phyloP scores from a whole-genome alignment of 768 basidiomycete genomes.

The Lyophyllum semitale region DNA sequence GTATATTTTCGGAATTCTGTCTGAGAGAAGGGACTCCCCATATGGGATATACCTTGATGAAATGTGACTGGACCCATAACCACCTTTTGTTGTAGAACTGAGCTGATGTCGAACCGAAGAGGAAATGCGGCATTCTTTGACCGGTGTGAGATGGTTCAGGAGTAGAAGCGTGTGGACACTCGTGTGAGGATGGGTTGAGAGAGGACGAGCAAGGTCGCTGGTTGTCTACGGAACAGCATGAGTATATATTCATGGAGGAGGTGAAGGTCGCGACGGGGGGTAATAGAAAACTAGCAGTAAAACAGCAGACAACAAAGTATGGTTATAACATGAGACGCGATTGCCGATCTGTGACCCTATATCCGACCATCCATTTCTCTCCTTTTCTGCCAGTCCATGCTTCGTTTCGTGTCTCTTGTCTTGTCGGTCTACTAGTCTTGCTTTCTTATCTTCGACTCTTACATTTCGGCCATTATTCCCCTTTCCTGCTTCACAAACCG shows the following conservation, averaged over 20 bases:
- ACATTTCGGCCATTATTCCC: slow-evolving; percentile 31
- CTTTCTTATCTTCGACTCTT: slow-evolving; percentile 20
- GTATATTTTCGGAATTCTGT: neutral
- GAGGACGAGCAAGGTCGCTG: neutral
- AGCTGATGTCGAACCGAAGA: slow-evolving; percentile 11
- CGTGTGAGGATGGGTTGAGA: neutral
- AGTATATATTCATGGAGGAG: neutral
- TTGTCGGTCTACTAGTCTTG: slow-evolving; percentile 23
- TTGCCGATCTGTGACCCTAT: slow-evolving; percentile 12
- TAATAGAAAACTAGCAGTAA: neutral
- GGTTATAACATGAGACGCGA: slow-evolving; percentile 19
- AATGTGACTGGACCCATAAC: neutral
- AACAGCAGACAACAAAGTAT: slow-evolving; percentile 10
- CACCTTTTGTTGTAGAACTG: slow-evolving; percentile 1
- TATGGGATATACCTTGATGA: slow-evolving; percentile 1
- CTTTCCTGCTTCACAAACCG: slow-evolving; percentile 22
- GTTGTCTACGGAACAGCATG: neutral
- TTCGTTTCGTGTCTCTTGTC: slow-evolving; percentile 23
- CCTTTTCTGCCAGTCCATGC: slow-evolving; percentile 25
- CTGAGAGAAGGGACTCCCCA: no score
- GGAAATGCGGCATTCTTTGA: slow-evolving; percentile 22
- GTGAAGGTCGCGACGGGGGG: neutral
- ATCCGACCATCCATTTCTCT: slow-evolving; percentile 7
- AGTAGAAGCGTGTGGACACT: neutral
- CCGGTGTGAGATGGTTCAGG: slow-evolving; percentile 20